Conservation (phyloP, 2,329 filamentous ascomycete species). For the Colletotrichum agaves region DNA sequence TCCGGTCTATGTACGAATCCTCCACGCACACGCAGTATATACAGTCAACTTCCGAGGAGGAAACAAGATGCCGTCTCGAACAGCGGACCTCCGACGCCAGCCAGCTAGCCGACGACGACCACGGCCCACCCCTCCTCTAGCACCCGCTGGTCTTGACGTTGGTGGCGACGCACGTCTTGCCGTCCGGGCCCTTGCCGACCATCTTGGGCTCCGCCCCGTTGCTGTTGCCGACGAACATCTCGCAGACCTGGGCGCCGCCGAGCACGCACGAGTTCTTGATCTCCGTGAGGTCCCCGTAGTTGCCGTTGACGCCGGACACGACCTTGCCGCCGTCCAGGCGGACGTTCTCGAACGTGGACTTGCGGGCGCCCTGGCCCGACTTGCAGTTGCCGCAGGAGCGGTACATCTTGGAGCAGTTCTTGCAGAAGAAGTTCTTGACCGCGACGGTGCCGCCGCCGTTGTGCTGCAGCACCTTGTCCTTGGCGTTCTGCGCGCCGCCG, state of each 20-base stretch:
- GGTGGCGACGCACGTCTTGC: conserved; percentile 26
- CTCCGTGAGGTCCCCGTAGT: conserved; percentile 44
- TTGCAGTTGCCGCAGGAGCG: conserved; percentile 61
- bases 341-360: conserved; percentile 57
- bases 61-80: not conserved
- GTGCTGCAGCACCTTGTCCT: conserved; percentile 37
- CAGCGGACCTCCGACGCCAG: too few species aligned
- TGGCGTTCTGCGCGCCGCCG: conserved; percentile 33
- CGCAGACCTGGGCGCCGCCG: conserved; percentile 35
- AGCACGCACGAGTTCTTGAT: conserved; percentile 39
- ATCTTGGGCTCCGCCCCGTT: conserved; percentile 29
- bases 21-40: not conserved
- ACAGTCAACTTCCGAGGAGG: not conserved
- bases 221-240: conserved; percentile 31
- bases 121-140: not conserved
- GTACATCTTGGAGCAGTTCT: conserved; percentile 58
- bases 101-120: too few species aligned
- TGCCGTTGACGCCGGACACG: conserved; percentile 53
- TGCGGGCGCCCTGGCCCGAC: conserved; percentile 46
- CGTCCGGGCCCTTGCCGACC: conserved; percentile 32
- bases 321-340: conserved; percentile 52
- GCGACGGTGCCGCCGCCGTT: conserved; percentile 41
- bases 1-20: not conserved
- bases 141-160: conserved; percentile 33
- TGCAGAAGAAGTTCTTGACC: conserved; percentile 53